phyloP scores from a whole-genome alignment of 2,329 filamentous ascomycete genomes.

The Ustilaginoidea virens region DNA sequence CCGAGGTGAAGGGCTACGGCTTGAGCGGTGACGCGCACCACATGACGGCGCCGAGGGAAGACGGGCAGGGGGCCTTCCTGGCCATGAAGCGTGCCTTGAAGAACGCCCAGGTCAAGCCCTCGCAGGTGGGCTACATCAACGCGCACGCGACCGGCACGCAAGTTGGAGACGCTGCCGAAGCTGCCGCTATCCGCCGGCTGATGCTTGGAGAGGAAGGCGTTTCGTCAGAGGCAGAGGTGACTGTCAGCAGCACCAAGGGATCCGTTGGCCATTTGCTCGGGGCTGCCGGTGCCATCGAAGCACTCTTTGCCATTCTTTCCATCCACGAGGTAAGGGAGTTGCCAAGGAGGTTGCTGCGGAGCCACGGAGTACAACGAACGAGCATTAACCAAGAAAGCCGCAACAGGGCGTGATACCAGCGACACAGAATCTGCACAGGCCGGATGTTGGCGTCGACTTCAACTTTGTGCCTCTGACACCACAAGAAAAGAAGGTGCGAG shows the following conservation, averaged over 20 bases:
- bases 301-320: constrained; percentile 68
- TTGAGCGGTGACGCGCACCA: constrained; percentile 84
- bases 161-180: constrained; percentile 80
- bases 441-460: constrained; percentile 55
- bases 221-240: constrained; percentile 44
- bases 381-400: too few species aligned
- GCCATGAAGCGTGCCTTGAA: constrained; percentile 77
- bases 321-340: constrained; percentile 65
- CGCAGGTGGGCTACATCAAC: constrained; percentile 77
- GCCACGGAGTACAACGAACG: neutral
- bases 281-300: constrained; percentile 80
- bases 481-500: constrained; percentile 54
- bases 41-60: constrained; percentile 76
- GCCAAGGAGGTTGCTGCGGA: too few species aligned
- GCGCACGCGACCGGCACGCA: constrained; percentile 84
- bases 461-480: constrained; percentile 68
- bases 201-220: constrained; percentile 61
- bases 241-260: constrained; percentile 87
- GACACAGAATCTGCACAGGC: constrained; percentile 64
- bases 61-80: constrained; percentile 65
- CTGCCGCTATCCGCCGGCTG: constrained; percentile 61
- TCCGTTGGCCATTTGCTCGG: constrained; percentile 84
- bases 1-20: constrained; percentile 79
- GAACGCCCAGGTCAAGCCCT: constrained; percentile 53
- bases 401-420: constrained; percentile 68